Conservation (phyloP, 2,329 filamentous ascomycete genomes). For the Hypoxylon sp. region DNA sequence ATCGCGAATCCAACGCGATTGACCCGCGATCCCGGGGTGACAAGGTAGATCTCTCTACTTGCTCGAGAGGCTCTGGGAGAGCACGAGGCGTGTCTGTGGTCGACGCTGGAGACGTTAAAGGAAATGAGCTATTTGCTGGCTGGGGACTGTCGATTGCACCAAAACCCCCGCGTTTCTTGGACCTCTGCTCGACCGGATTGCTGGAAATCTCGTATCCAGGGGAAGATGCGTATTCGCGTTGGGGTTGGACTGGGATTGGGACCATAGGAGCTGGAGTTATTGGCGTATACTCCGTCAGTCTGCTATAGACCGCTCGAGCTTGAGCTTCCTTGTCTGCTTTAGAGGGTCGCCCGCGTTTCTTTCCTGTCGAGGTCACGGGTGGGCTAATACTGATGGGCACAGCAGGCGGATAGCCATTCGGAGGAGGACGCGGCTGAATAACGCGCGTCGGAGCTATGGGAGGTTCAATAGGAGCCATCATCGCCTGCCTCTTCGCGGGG, state of each 20-base stretch:
- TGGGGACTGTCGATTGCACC: constrained; percentile 47
- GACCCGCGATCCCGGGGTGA: constrained; percentile 49
- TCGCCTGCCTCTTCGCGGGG: constrained; percentile 52
- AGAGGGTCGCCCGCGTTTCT: constrained; percentile 61
- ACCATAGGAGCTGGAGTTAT: constrained; percentile 50
- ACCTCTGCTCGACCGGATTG: constrained; percentile 44
- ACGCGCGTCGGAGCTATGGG: constrained; percentile 46
- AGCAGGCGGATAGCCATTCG: constrained; percentile 47
- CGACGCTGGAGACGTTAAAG: constrained; percentile 50
- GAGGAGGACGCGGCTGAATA: constrained; percentile 52
- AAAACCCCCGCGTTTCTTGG: constrained; percentile 46
- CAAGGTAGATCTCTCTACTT: constrained; percentile 48
- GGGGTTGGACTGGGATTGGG: constrained; percentile 43
- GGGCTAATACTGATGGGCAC: constrained; percentile 40
- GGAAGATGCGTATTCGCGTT: constrained; percentile 51
- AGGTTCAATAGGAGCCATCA: constrained; percentile 48
- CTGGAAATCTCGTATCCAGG: constrained; percentile 52
- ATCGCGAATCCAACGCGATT: constrained; percentile 45
- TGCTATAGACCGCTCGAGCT: constrained; percentile 49
- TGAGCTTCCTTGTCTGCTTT: constrained; percentile 59
- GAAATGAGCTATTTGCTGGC: constrained; percentile 45
- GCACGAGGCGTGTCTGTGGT: constrained; percentile 50
- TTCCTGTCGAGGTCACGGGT: constrained; percentile 48
- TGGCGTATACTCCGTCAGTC: constrained; percentile 50
- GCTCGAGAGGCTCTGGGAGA: constrained; percentile 49